phyloP scores from a whole-genome alignment of 139 green algal genomes.

The Picochlorum sp. region DNA sequence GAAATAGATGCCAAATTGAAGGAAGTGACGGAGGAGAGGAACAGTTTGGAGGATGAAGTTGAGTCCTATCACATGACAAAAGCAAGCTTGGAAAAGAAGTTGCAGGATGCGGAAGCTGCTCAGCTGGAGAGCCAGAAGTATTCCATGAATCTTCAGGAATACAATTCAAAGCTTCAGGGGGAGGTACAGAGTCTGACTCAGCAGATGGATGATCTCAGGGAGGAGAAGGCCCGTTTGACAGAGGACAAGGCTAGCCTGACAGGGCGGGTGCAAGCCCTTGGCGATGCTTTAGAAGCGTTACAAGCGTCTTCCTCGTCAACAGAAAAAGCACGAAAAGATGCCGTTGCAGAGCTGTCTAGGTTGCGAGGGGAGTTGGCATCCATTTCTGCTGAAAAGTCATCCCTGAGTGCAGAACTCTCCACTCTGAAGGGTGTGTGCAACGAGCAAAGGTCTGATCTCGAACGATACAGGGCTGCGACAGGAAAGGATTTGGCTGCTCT shows the following conservation, averaged over 20 bases:
- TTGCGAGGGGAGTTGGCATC: conserved; percentile 20
- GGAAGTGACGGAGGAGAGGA: conserved; percentile 11
- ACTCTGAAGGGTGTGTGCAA: conserved; percentile 19
- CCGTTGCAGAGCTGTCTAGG: conserved; percentile 18
- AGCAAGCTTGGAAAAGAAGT: conserved; percentile 1
- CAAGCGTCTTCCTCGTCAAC: conserved; percentile 4
- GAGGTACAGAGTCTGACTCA: conserved; percentile 13
- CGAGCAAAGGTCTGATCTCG: conserved; percentile 9
- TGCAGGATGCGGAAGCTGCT: conserved; percentile 5
- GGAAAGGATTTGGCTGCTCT: conserved; percentile 37
- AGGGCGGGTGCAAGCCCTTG: conserved; percentile 13
- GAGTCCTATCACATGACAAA: conserved; percentile 10
- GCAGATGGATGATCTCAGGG: conserved; percentile 1
- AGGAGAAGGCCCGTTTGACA: conserved; percentile 18
- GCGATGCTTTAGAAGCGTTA: conserved; percentile 7
- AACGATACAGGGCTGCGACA: conserved; percentile 28
- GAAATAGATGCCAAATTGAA: conserved; percentile 12
- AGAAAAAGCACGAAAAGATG: conserved; percentile 11
- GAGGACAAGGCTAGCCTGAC: conserved; percentile 16
- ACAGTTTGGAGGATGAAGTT: neutral
- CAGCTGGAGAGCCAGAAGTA: conserved; percentile 24
- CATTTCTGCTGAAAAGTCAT: conserved; percentile 8
- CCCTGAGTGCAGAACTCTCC: conserved; percentile 1
- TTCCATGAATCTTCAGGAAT: conserved; percentile 24
- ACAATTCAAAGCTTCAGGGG: conserved; percentile 27